phyloP scores from a whole-genome alignment of 1,284 basidiomycete genomes.

The Baeospora myosura region DNA sequence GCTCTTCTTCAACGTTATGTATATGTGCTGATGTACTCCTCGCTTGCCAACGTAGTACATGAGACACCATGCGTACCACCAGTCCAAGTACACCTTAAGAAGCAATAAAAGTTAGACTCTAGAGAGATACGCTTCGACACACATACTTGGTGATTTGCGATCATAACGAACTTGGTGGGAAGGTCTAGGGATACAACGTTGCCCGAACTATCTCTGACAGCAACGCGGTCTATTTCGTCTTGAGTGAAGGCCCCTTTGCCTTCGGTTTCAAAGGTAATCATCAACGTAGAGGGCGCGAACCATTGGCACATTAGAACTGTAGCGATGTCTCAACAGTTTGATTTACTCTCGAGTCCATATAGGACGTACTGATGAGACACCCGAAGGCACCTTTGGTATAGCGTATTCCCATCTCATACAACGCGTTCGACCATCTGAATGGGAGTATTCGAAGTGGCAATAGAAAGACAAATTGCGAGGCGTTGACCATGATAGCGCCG shows the following conservation, averaged over 20 bases:
- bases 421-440: slow-evolving; percentile 36
- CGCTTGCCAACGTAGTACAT: slow-evolving; percentile 68
- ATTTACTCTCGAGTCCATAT: not conserved
- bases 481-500: slow-evolving; percentile 64
- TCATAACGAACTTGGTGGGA: slow-evolving; percentile 71
- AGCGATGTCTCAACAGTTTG: slow-evolving; percentile 13
- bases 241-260: slow-evolving; percentile 54
- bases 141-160: slow-evolving; percentile 74
- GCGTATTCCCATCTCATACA: slow-evolving; percentile 64
- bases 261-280: slow-evolving; percentile 68
- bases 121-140: too few relatives aligned
- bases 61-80: slow-evolving; percentile 89
- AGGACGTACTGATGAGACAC: slow-evolving; percentile 56
- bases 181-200: slow-evolving; percentile 56
- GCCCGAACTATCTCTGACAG: slow-evolving; percentile 52
- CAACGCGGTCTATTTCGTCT: slow-evolving; percentile 48
- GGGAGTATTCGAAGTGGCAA: slow-evolving; percentile 56
- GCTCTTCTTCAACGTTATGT: slow-evolving; percentile 86
- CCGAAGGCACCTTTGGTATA: slow-evolving; percentile 83
- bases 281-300: slow-evolving; percentile 75
- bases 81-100: slow-evolving; percentile 89
- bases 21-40: slow-evolving; percentile 60
- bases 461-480: slow-evolving; percentile 63
- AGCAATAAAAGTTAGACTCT: too few relatives aligned
- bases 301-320: slow-evolving; percentile 72